Evolutionary conservation across 805 yeast species (phyloP), one percentile per base, ranked within the genome.

Genomic region (Metschnikowia arizonensis): DNA sequence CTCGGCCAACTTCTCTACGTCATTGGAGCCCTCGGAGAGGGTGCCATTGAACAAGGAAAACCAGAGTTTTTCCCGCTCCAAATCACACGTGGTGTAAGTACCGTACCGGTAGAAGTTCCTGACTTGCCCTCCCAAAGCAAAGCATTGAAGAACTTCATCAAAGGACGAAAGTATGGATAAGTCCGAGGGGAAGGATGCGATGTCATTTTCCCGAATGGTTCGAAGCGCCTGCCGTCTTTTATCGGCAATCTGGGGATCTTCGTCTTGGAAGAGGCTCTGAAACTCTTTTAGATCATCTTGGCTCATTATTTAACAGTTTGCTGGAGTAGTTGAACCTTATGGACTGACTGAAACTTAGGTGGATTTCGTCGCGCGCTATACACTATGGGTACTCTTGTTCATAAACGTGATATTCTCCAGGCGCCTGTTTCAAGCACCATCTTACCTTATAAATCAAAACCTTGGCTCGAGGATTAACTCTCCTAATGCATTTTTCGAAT

Each of bases 41-140:
- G 63, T 50, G 1, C 76, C 76, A 61, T 85, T 77, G 43, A 73
- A 70, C 36, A 90, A 54, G 53, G 97, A 89, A 63, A 91, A 91
- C 73, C 84, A 83, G 57, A 89, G 73, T 66, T 88, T 88, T 19
- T 76, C 80, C 42, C 86, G 72, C 56, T 85, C 85, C 41, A 75
- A 76, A 35, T 73, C 74, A 64, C 98, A 91, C 49, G 79, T 69
- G 41, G 82, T 81, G 56, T 88, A 74, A 34, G 82, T 79, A 2
- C 97, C 97, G 59, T 81, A 85, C 44, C 97, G 71, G 61, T 90
- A 91, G 57, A 85, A 85, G 64, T 85, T 78, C 49, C 95, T 78
- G 17, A 87, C 67, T 60, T 90, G 97, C 0, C 97, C 97, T 3
- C 96, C 97, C 2, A 90, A 60, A 0, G 97, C 86, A 66, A 86